Evolutionary conservation across 2,329 filamentous ascomycete genomes (phyloP).

Genomic region (Ascochyta koolunga): DNA sequence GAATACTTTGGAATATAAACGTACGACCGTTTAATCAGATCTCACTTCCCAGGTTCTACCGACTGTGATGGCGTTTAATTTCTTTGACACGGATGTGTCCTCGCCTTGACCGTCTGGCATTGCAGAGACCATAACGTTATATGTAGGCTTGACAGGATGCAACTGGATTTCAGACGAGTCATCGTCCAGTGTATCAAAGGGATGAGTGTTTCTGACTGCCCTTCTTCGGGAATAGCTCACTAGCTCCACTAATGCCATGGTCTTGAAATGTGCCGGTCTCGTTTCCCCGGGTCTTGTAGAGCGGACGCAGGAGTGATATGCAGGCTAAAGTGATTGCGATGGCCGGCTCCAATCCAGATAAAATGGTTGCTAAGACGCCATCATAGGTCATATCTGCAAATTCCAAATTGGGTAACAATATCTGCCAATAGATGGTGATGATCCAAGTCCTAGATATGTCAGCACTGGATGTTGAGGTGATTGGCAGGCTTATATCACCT

Average conservation of each 20-base stretch:
- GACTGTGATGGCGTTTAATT: background rate
- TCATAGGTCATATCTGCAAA: conserved; percentile 27
- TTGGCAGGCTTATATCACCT: conserved; percentile 20
- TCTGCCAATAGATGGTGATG: conserved; percentile 32
- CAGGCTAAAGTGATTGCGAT: conserved; percentile 31
- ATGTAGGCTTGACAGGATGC: background rate
- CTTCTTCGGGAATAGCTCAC: background rate
- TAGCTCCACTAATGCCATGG: background rate
- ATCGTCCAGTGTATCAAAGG: background rate
- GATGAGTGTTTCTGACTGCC: background rate
- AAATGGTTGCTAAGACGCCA: conserved; percentile 25
- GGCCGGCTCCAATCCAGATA: conserved; percentile 29
- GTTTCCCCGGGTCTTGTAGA: conserved; percentile 1
- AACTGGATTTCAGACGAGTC: background rate
- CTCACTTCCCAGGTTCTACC: background rate
- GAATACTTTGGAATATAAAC: background rate
- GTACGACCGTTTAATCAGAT: background rate
- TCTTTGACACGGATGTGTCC: background rate
- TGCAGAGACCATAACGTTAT: background rate
- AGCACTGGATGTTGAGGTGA: background rate
- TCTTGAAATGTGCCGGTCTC: background rate
- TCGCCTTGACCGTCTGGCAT: background rate
- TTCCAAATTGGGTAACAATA: conserved; percentile 13
- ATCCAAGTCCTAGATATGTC: conserved; percentile 25
- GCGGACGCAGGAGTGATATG: conserved; percentile 25